Evolutionary conservation across 2,329 filamentous ascomycete species (phyloP).

Genomic region (Phaeomoniella chlamydospora): DNA sequence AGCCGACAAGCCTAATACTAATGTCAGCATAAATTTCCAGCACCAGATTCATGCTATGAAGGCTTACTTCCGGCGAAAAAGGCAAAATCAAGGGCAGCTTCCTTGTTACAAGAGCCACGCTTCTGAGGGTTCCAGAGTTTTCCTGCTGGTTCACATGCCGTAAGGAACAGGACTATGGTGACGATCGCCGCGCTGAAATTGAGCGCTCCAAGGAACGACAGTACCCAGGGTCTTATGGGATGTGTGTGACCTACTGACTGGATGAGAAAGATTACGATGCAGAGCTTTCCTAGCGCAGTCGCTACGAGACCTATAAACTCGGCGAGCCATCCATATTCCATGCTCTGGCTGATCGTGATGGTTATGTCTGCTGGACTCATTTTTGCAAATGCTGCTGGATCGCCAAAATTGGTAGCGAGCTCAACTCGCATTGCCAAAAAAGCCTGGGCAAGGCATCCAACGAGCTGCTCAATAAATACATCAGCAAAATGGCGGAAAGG

Average conservation of each 20-base stretch:
- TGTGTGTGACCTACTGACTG: background rate
- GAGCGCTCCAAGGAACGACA: background rate
- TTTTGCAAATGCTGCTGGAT: no score
- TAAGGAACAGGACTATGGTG: background rate
- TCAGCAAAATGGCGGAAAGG: no score
- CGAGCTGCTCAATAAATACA: background rate
- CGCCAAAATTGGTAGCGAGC: no score
- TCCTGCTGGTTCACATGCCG: background rate
- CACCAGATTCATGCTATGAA: no score
- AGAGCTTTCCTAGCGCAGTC: conserved; percentile 1
- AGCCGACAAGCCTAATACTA: background rate
- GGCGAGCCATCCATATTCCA: conserved; percentile 12
- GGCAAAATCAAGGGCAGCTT: background rate
- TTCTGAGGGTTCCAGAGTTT: background rate
- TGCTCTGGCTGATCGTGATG: no score
- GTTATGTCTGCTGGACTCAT: no score
- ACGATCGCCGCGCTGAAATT: background rate
- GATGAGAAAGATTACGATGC: background rate
- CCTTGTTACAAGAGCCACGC: background rate
- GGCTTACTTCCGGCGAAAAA: background rate
- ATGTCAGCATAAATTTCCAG: no score
- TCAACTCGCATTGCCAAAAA: background rate
- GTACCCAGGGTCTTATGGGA: background rate
- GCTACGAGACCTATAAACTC: conserved; percentile 11
- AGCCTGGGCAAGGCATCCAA: background rate